phyloP scores from a whole-genome alignment of 805 yeast species.

The Metahyphopichia silvanorum region DNA sequence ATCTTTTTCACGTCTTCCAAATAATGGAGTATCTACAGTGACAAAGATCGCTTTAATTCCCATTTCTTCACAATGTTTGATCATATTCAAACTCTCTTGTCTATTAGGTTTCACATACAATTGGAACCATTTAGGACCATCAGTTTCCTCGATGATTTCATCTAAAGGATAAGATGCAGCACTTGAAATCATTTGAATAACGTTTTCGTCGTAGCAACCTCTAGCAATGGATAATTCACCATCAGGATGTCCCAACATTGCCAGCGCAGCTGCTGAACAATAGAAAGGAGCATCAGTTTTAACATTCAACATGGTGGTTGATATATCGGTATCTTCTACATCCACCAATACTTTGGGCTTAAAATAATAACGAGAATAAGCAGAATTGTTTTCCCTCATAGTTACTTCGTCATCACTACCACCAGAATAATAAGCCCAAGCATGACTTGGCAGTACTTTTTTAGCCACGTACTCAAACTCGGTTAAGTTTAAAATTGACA shows the following conservation, averaged over 20 bases:
- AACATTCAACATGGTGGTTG: conserved; percentile 26
- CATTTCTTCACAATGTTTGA: conserved; percentile 36
- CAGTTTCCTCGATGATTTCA: conserved; percentile 36
- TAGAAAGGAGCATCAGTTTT: conserved; percentile 45
- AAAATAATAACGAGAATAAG: conserved; percentile 41
- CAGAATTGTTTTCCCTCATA: conserved; percentile 40
- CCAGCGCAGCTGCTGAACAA: conserved; percentile 47
- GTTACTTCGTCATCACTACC: conserved; percentile 51
- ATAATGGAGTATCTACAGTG: conserved; percentile 54
- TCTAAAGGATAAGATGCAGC: conserved; percentile 38
- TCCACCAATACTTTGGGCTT: conserved; percentile 42
- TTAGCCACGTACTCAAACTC: conserved; percentile 43
- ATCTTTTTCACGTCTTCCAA: conserved; percentile 54
- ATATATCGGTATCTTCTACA: conserved; percentile 25
- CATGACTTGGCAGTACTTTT: conserved; percentile 24
- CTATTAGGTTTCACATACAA: conserved; percentile 44
- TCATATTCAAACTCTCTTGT: conserved; percentile 20
- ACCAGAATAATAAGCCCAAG: conserved; percentile 44
- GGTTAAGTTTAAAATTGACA: conserved; percentile 26
- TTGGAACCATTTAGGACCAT: conserved; percentile 46
- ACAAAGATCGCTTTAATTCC: conserved; percentile 48
- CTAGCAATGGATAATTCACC: conserved; percentile 42
- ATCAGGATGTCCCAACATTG: conserved; percentile 39
- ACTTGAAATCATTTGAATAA: conserved; percentile 48
- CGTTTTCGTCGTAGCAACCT: conserved; percentile 37